Base-by-base conservation (phyloP, 805 yeast species). In the Barnettozyma botsteinii region DNA sequence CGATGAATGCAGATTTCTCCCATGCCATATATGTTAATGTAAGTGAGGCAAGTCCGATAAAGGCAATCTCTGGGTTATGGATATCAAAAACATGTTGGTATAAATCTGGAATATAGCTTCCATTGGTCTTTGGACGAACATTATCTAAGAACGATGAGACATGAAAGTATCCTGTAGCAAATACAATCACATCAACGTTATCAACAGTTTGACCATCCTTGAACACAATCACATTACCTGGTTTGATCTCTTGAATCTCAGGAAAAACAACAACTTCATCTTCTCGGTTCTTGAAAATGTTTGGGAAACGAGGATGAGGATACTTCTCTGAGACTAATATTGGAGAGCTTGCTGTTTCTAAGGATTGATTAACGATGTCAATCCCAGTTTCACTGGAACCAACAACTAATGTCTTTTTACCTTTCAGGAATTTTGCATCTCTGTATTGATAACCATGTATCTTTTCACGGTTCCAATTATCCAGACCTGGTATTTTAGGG, bases 341-440 rank as follows among this genome's bases (percentile, higher is more conserved):
- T 40, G 32, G 12, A 25, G 4, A 4, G 23, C 28, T 30, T 4
- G 44, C 19, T 3, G 35, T 35, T 11, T 27, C 35, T 3, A 35
- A 20, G 18, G 35, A 22, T 13, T 38, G 17, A 15, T 24, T 35
- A 12, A 31, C 38, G 78, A 62, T 50, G 51, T 83, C 93, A 14
- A 72, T 67, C 12, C 85, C 91, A 31, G 83, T 75, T 5, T 85
- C 76, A 9, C 77, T 74, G 45, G 75, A 75, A 1, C 89, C 89
- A n/a, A 82, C 69, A 4, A 81, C 67, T 35, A 82, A 56, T 5
- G 77, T 72, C 10, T 52, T 62, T 38, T 56, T 44, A 26, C 41
- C 49, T 25, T 42, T 38, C 6, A 25, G 41, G 51, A 59, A 5
- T 29, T 31, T 1, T 45, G 43, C 1, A 51, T 45, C 4, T 29